Evolutionary conservation across 192 early-diverging fungal species (phyloP).

Genomic region (Rhizoclosmatium sp.): DNA sequence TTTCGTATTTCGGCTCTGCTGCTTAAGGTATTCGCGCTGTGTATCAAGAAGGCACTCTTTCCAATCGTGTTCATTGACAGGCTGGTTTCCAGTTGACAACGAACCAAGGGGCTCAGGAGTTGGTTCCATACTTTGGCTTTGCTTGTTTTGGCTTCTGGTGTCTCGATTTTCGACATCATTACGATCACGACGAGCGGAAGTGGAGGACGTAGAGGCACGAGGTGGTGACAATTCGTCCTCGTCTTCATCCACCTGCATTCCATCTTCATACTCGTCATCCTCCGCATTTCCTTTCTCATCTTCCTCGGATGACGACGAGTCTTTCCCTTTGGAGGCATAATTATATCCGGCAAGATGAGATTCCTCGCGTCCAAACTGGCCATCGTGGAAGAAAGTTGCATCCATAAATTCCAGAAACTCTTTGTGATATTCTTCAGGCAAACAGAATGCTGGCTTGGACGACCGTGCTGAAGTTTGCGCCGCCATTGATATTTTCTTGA

Average conservation of each 20-base stretch:
- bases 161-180: no score
- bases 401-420: conserved; percentile 27
- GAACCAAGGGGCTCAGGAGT: no score
- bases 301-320: background rate
- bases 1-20: background rate
- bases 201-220: no score
- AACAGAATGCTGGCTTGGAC: conserved; percentile 6
- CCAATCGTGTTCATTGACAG: background rate
- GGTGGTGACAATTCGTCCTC: background rate
- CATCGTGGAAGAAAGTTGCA: background rate
- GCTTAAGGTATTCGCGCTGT: background rate
- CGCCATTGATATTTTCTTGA: background rate
- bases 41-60: background rate
- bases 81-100: no score
- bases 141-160: no score
- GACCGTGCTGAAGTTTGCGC: background rate
- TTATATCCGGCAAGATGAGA: background rate
- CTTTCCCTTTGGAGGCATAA: background rate
- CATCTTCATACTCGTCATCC: background rate
- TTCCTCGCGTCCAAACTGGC: conserved; percentile 3
- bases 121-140: no score
- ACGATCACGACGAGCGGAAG: no score
- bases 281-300: background rate
- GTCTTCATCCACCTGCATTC: background rate
- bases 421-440: background rate